Percentiles rank a stretch among this genome's conserved stretches.
These are phyloP conservation scores for Candida ovalis DNA, from an alignment of 805 yeast species.

Conservation along the genomic window DNA sequence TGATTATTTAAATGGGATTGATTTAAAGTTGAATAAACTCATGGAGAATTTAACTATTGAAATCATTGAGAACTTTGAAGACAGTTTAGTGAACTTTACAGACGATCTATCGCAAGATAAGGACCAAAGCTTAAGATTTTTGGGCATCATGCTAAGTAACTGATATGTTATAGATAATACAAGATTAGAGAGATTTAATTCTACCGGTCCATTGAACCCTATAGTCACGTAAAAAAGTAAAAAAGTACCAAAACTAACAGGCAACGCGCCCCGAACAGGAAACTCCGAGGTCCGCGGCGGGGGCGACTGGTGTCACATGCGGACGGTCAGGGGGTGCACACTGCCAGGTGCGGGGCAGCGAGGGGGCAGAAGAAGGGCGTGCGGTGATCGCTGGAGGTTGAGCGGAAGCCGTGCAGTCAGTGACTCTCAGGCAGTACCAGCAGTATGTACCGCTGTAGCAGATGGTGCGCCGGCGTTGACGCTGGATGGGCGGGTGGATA, in stretches of 20 bases:
- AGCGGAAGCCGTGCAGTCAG: not conserved
- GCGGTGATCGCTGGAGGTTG: not conserved
- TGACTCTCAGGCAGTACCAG: no score
- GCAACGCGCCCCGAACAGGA: not conserved
- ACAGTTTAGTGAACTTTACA: conserved; percentile 38
- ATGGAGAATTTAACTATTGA: conserved; percentile 37
- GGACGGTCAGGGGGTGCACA: not conserved
- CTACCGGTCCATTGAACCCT: no score
- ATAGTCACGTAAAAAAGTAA: no score
- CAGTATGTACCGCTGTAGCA: no score
- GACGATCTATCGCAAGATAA: conserved; percentile 53
- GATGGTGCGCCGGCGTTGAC: no score
- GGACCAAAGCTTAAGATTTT: conserved; percentile 42
- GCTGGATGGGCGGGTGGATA: no score
- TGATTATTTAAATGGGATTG: conserved; percentile 18
- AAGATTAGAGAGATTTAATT: no score
- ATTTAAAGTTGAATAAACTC: conserved; percentile 33
- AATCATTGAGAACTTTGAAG: conserved; percentile 42
- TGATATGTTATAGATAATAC: no score
- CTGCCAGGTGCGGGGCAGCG: not conserved
- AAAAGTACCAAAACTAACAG: not conserved
- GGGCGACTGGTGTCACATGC: not conserved
- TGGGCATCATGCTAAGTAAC: conserved; percentile 36
- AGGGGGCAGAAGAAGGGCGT: not conserved
- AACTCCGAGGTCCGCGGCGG: not conserved